These are phyloP conservation scores for Oryza longistaminata DNA, from an alignment of 176 grass and related monocot genomes.

Conservation along the genomic window DNA sequence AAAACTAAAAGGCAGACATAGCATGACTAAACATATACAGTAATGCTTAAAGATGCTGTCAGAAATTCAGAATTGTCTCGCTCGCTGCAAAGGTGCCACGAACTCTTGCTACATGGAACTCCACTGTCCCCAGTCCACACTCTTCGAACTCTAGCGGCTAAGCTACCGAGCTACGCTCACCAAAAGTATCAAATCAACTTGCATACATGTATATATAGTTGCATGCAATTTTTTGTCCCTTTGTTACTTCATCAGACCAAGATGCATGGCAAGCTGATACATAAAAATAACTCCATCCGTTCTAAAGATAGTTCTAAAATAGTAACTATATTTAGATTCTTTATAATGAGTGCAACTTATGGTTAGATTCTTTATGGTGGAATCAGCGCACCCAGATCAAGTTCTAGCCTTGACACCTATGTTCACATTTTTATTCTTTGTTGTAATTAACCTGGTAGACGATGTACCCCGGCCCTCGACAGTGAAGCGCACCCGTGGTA, in stretches of 20 bases:
- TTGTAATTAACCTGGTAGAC: no score
- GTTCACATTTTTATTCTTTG: no score
- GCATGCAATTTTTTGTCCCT: not conserved
- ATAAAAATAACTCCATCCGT: not conserved
- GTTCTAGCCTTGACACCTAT: no score
- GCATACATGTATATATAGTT: not conserved
- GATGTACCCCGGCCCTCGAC: no score
- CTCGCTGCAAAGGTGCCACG: no score
- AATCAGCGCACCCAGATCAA: no score
- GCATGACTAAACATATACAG: not conserved
- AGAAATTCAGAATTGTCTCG: not conserved
- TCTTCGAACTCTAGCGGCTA: not conserved
- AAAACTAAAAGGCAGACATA: not conserved
- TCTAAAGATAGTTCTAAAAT: no score
- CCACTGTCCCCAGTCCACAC: not conserved
- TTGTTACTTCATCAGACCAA: not conserved
- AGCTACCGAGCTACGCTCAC: not conserved
- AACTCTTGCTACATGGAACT: not conserved
- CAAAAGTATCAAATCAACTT: not conserved
- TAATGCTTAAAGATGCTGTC: not conserved
- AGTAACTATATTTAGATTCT: no score
- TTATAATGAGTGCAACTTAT: no score
- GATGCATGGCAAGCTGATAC: no score
- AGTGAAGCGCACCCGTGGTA: no score
- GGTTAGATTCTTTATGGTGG: no score